Percentiles rank a stretch among this genome's conserved stretches.
phyloP scores from a whole-genome alignment of 768 basidiomycete species.

The Udeniomyces megalosporus region DNA sequence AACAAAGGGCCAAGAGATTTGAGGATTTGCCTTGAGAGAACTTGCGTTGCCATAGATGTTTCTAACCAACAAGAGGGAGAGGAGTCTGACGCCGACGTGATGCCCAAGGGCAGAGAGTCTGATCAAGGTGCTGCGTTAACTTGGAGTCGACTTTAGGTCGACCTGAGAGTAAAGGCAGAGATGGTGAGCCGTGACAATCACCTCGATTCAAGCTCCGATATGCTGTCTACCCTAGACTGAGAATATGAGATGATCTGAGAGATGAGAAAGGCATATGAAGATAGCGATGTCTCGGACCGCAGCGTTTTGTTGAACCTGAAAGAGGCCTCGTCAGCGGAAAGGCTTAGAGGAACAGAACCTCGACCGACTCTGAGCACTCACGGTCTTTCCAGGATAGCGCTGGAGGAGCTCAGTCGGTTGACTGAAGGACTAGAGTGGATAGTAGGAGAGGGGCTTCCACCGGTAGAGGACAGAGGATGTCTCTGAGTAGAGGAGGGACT shows the following conservation, averaged over 20 bases:
- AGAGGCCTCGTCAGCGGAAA: background rate
- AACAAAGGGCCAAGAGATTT: background rate
- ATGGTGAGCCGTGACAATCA: slow-evolving; percentile 29
- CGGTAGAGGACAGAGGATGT: background rate
- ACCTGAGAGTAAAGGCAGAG: background rate
- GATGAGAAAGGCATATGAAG: slow-evolving; percentile 79
- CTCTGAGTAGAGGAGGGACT: background rate
- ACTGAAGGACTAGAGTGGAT: background rate
- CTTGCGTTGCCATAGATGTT: slow-evolving; percentile 21
- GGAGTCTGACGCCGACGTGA: slow-evolving; percentile 68
- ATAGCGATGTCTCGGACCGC: slow-evolving; percentile 60
- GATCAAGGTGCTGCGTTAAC: background rate
- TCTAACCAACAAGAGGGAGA: slow-evolving; percentile 32
- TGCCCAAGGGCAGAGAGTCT: slow-evolving; percentile 89
- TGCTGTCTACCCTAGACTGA: slow-evolving; percentile 83
- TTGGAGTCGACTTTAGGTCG: background rate
- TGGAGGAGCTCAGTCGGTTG: background rate
- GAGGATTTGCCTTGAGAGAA: slow-evolving; percentile 22
- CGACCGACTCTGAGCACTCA: background rate
- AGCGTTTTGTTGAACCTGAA: slow-evolving; percentile 52
- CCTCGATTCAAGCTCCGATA: slow-evolving; percentile 89
- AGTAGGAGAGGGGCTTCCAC: background rate
- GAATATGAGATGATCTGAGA: slow-evolving; percentile 90
- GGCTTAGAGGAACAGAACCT: background rate
- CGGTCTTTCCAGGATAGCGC: slow-evolving; percentile 3